Base-by-base conservation (phyloP, 192 early-diverging fungal species). In the Coemansia erecta region DNA sequence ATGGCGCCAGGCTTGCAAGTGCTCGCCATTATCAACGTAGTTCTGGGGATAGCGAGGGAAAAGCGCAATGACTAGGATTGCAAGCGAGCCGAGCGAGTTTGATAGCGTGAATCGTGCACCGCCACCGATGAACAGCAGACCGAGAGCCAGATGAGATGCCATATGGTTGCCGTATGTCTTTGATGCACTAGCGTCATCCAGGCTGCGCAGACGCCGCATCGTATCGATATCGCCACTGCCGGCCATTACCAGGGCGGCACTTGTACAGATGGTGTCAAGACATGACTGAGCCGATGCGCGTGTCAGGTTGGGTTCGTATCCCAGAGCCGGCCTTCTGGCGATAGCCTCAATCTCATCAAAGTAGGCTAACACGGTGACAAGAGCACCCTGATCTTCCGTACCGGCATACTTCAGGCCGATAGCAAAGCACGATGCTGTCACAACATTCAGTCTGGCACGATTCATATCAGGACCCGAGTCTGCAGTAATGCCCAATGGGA, bases 161-260 rank as follows among this genome's bases (percentile, higher is more conserved):
- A 79, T 69, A 55, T 79, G 76, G 50, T 66, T 70, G 31, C 76
- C 76, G 43, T 79, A 79, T 11, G 71, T 43, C n/a, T 62, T 53
- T 11, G 49, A 41, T 10, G 55, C 22, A 19, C 48, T 79, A 9
- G 54, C 57, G 11, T 71, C 70, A 49, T 87, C 82, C 13, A 89
- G 55, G 18, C 56, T 61, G 8, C 85, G 80, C 18, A 95, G 59
- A 17, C 87, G 58, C 39, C 77, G 61, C 37, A 91, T 71, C 4
- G 86, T 66, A 10, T 84, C 82, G 11, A 87, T 54, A 58, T 92
- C 73, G 4, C 93, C 94, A 8, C 86, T 87, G 23, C 94, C 95
- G 8, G 92, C 90, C 70, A 92, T 83, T 0, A 98, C 85, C 50
- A 92, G 81, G 1, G 87, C 82, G 0, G 84, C 66, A 5, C 86